Evolutionary conservation across 371 early-diverging fungal genomes (phyloP).

Genomic region (Mucor piriformis): DNA sequence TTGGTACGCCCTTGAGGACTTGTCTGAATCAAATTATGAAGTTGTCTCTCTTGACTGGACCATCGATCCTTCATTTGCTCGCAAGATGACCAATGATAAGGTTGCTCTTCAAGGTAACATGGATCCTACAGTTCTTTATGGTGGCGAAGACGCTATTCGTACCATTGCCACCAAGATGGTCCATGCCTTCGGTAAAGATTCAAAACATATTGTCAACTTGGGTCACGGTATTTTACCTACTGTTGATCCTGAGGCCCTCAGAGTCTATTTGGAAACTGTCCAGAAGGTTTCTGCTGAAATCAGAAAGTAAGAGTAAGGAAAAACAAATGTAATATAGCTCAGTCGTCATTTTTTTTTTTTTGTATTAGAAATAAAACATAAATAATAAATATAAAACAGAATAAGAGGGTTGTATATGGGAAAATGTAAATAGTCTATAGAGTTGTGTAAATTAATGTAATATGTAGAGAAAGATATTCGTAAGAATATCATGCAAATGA

Average conservation of each 20-base stretch:
- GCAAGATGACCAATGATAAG: conserved; percentile 57
- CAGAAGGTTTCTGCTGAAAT: conserved; percentile 57
- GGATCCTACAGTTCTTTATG: conserved; percentile 89
- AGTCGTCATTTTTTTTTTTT: conserved; percentile 3
- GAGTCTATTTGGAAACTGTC: conserved; percentile 72
- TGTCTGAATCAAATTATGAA: conserved; percentile 77
- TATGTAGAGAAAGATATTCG: not conserved
- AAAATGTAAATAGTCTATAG: not conserved
- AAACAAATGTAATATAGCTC: conserved; percentile 1
- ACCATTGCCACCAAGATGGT: conserved; percentile 82
- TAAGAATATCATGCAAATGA: not conserved
- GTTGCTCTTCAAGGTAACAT: conserved; percentile 95
- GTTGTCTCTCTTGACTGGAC: conserved; percentile 93
- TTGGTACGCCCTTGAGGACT: conserved; percentile 78
- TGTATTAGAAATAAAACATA: not conserved
- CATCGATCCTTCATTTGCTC: conserved; percentile 75
- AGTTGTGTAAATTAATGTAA: not conserved
- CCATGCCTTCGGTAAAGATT: conserved; percentile 72
- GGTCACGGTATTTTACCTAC: conserved; percentile 94
- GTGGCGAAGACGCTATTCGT: conserved; percentile 72
- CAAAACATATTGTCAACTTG: conserved; percentile 89
- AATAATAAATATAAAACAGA: not conserved
- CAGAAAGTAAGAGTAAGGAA: conserved; percentile 22
- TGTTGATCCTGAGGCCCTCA: conserved; percentile 75
- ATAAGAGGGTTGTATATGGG: not conserved